Base-by-base conservation (phyloP, 768 basidiomycete species). In the Sarcomyxa edulis region DNA sequence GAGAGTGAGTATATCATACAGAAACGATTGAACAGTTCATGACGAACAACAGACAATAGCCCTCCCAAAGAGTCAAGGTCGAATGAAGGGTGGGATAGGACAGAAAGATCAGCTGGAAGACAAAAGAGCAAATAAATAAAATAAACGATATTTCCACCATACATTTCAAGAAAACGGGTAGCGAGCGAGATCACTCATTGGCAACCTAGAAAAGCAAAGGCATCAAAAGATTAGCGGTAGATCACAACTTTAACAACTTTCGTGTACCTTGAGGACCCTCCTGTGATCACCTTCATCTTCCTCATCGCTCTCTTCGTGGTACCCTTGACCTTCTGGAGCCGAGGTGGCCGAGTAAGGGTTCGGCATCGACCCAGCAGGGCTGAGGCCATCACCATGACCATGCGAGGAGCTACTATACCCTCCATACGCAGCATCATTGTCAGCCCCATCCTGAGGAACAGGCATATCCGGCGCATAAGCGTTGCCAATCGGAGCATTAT, bases 191-290 rank as follows among this genome's bases (percentile, higher is more conserved):
- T 37, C 19, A 52, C 43, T 54, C 48, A 44, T 59, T 59, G 18
- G 55, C 52, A 38, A 59, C 56, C 56, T 59, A 32, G 19, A 23
- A 15, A 25, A 39, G 15, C 18, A 18, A 28, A 27, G 22, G 11
- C 32, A 41, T 9, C 14, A 26, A 36, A 19, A 25, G 9, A 23
- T 25, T 22, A 23, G 20, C 35, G 19, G 6, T 36, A 30, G 28
- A 37, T 48, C 56, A 10, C 18, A 61, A 60, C 55, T 66, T 66
- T 35, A 66, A 47, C 21, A 64, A 58, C 43, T 58, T 36, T 48
- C 34, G 50, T 15, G 51, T 51, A 35, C 48, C 47, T 21, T 55
- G 53, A 5, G 48, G 51, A 40, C 58, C 60, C 19, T 58, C 58
- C 14, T 42, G n/a, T 32, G 44, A 33, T 51, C 52, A 31, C 53